Percentiles rank a stretch among this genome's conserved stretches.
phyloP scores from a whole-genome alignment of 805 yeast genomes.

The Jamesozyma hellenica region DNA sequence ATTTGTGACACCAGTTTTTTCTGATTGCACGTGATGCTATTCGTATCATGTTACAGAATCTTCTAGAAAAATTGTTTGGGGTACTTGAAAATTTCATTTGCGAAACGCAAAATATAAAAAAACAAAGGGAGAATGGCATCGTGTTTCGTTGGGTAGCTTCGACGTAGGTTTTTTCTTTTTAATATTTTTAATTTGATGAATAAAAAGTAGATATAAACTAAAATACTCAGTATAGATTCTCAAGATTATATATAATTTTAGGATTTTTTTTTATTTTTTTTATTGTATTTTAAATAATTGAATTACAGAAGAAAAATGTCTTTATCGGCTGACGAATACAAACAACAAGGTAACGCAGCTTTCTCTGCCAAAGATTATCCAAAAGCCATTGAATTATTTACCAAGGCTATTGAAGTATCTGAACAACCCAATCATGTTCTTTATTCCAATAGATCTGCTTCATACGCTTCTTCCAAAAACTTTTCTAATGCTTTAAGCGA shows the following conservation, averaged over 20 bases:
- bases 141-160: too few species aligned
- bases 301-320: not conserved
- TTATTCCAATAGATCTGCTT: constrained; percentile 88
- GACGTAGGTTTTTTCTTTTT: too few species aligned
- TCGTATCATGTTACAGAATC: not conserved
- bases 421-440: constrained; percentile 82
- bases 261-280: too few species aligned
- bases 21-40: not conserved
- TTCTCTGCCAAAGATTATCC: constrained; percentile 79
- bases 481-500: constrained; percentile 70
- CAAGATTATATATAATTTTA: too few species aligned
- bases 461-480: constrained; percentile 69
- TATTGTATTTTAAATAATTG: not conserved
- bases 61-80: not conserved
- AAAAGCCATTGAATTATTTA: constrained; percentile 69
- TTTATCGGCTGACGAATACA: constrained; percentile 56
- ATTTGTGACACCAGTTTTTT: not conserved
- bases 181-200: too few species aligned
- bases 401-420: constrained; percentile 80
- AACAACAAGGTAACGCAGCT: constrained; percentile 88
- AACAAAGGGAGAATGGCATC: too few species aligned
- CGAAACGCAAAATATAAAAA: too few species aligned
- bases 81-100: too few species aligned
- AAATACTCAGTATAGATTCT: too few species aligned
- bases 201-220: too few species aligned